These are phyloP conservation scores for Aurantiochytrium sp. DNA, from an alignment of 108 stramenopile genomes.

Conservation along the genomic window DNA sequence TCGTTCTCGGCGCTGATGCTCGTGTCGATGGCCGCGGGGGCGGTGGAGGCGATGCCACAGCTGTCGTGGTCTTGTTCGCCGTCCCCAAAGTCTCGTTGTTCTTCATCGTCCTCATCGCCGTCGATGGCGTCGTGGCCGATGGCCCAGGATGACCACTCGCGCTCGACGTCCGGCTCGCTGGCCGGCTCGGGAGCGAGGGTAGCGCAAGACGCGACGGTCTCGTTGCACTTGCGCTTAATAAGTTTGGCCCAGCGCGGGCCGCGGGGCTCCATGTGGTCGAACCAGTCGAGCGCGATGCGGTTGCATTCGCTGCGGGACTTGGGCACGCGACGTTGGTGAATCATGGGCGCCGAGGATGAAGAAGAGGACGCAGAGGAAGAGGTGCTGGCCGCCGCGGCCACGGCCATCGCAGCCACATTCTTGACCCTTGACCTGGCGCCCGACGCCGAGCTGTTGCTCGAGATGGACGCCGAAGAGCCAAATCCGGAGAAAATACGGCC, in stretches of 20 bases:
- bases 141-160: no score
- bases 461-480: no score
- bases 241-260: background rate
- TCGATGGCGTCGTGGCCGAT: background rate
- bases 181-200: no score
- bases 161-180: background rate
- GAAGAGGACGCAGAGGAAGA: background rate
- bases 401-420: background rate
- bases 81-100: no score
- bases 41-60: no score
- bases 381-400: background rate
- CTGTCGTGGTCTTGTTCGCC: no score
- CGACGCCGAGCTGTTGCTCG: no score
- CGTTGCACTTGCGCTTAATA: background rate
- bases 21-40: no score
- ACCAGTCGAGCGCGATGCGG: background rate
- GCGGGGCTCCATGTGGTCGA: background rate
- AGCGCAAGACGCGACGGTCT: background rate
- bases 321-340: background rate
- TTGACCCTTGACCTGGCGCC: no score
- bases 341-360: background rate
- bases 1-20: no score
- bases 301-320: conserved; percentile 6
- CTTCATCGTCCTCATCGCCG: background rate
- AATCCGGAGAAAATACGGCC: no score